Base-by-base conservation (phyloP, 2,329 filamentous ascomycete species). In the Bertia moriformis region DNA sequence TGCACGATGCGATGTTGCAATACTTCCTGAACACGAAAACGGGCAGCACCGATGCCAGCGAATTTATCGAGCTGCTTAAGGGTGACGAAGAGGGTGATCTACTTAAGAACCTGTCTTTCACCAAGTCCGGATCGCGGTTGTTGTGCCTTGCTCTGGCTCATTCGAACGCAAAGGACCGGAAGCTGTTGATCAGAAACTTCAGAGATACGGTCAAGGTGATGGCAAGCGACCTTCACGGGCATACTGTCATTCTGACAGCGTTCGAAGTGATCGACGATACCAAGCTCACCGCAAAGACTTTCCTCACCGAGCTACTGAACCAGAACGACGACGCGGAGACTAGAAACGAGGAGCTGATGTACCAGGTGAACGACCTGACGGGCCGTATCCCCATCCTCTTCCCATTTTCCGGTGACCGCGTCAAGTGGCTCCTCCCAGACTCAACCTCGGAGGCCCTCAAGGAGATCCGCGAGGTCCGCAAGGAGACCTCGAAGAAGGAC, bases 1-100 rank as follows among this genome's bases (percentile, higher is more conserved):
- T 98, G 15, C 93, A 98, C 59, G 91, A 96, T 52, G 91, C 91
- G 38, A 94, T 98, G 88, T 67, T 95, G 43, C 89, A 98, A 56
- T 98, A 95, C 60, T 95, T 89, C 61, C 63, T 86, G 39, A 89
- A 83, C 50, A 76, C 79, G 37, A 79, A 82, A 46, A 66, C 73
- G 3, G 87, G 82, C 3, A 84, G 78, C 35, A 77, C 84, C 42
- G 89, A 96, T 56, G 78, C 85, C 32, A 83, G 69, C 20, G 87
- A 93, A 49, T 95, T 94, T 53, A 63, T 93, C 42, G 88, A 96
- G 58, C 70, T 93, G 48, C 67, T 98, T 52, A 93, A 93, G 63
- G 84, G 84, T 30, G 89, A 98, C 47, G 85, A 94, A 53, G 80
- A 83, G 42, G 87, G 86, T 37, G 88, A 96, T 56, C 61, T 95